Evolutionary conservation across 441 rosid genomes (phyloP).

Genomic region (Jatropha multifida): DNA sequence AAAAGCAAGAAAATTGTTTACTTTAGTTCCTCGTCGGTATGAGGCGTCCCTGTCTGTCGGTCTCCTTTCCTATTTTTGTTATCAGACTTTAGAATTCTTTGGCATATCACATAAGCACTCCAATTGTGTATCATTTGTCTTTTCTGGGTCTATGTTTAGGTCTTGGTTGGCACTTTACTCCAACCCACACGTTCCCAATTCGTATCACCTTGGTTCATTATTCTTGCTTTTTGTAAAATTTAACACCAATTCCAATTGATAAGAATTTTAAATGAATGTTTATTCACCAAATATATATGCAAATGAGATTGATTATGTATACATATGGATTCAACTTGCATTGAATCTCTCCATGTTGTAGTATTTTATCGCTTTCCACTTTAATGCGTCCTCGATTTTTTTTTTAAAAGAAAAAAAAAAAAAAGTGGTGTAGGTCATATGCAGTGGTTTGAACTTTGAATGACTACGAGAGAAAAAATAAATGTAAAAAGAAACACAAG

Average conservation of each 20-base stretch:
- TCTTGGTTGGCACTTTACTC: neutral
- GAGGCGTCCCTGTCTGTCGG: conserved; percentile 20
- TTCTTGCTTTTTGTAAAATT: too few species aligned
- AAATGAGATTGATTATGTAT: too few species aligned
- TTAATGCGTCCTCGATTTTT: too few species aligned
- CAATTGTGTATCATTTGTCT: neutral
- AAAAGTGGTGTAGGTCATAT: neutral
- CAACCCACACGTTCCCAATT: neutral
- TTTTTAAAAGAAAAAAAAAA: neutral
- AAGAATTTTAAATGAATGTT: too few species aligned
- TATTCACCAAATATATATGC: too few species aligned
- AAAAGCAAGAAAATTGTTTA: neutral
- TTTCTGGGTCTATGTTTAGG: neutral
- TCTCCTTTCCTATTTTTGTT: neutral
- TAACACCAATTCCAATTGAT: too few species aligned
- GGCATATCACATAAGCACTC: neutral
- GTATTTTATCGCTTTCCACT: too few species aligned
- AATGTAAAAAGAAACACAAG: conserved; percentile 11
- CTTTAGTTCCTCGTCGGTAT: neutral
- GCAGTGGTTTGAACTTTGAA: neutral
- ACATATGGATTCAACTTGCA: too few species aligned
- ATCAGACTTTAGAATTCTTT: neutral
- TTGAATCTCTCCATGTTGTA: too few species aligned
- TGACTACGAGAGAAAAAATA: neutral
- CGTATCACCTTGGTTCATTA: too few species aligned